Evolutionary conservation across 2,329 filamentous ascomycete genomes (phyloP), one percentile per base, ranked within the genome.

Genomic region (Claviceps arundinis): DNA sequence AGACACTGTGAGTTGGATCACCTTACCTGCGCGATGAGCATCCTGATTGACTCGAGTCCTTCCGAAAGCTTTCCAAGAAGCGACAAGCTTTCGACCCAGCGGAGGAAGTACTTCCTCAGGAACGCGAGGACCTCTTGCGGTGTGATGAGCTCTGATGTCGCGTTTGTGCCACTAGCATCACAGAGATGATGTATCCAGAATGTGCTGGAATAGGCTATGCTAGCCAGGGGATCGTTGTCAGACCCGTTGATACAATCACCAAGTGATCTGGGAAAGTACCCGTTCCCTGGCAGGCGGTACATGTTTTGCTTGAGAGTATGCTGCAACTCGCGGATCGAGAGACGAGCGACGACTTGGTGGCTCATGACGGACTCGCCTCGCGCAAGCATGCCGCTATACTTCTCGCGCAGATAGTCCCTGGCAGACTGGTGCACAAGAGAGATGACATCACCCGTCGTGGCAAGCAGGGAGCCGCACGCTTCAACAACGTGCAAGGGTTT

Each of bases 361-460:
- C 55, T 54, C 6, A 59, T 45, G n/a, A 51, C 40, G 5, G 52
- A 38, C 1, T 66, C 62, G 41, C 47, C 26, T 41, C 14, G 62
- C 62, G 51, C 69, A 65, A 14, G 70, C 56, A n/a, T 56, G 47
- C n/a, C 50, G 9, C 16, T 40, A 44, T 52, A 55, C 55, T 2
- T 59, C 47, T 26, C 55, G 19, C 5, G 52, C 3, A 73, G 48
- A 55, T 61, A 71, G 37, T 74, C 71, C 49, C 72, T 71, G 3
- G 68, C 71, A 8, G 70, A 73, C 52, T 72, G 66, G 52, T 75
- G 70, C 0, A 73, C 60, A 46, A 73, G 66, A 40, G 62, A 68
- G 11, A 73, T 52, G 0, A 34, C 57, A 2, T 34, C 55, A 0
- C 65, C 55, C 37, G 58, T 59, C 17, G 68, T 26, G 1, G 63